Percentiles rank a stretch among this genome's conserved stretches.
Evolutionary conservation across 257 asterid genomes (phyloP).

Genomic region (Primulina tabacum): DNA sequence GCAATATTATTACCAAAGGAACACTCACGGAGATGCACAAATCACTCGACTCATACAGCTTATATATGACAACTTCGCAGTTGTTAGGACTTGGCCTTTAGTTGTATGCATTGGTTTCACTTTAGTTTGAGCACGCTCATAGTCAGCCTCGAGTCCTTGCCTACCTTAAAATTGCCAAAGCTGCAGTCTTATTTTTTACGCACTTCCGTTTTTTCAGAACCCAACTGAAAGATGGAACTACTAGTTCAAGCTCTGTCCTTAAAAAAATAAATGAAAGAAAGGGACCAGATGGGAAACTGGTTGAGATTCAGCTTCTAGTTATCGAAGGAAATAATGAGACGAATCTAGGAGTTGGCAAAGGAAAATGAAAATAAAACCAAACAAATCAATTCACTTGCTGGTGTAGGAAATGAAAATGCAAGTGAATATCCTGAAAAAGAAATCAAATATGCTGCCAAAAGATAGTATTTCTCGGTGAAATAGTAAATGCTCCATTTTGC

Average conservation of each 20-base stretch:
- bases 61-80: background rate
- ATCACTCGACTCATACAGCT: background rate
- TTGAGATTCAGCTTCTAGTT: too few relatives aligned
- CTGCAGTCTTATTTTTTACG: background rate
- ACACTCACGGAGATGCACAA: background rate
- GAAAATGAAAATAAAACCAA: background rate
- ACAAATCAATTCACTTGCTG: too few relatives aligned
- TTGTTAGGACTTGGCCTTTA: background rate
- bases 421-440: too few relatives aligned
- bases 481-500: too few relatives aligned
- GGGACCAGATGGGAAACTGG: background rate
- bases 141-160: too few relatives aligned
- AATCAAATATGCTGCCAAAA: too few relatives aligned
- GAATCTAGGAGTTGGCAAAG: too few relatives aligned
- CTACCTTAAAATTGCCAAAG: background rate
- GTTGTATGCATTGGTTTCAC: background rate
- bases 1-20: constrained; percentile 1
- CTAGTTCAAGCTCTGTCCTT: background rate
- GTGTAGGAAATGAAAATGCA: too few relatives aligned
- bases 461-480: too few relatives aligned
- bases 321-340: too few relatives aligned
- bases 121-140: too few relatives aligned
- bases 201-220: background rate
- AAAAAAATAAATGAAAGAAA: background rate
- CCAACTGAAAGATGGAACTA: background rate